Evolutionary conservation across 169 alveolate genomes (phyloP).

Genomic region (Cryptosporidium ubiquitum): DNA sequence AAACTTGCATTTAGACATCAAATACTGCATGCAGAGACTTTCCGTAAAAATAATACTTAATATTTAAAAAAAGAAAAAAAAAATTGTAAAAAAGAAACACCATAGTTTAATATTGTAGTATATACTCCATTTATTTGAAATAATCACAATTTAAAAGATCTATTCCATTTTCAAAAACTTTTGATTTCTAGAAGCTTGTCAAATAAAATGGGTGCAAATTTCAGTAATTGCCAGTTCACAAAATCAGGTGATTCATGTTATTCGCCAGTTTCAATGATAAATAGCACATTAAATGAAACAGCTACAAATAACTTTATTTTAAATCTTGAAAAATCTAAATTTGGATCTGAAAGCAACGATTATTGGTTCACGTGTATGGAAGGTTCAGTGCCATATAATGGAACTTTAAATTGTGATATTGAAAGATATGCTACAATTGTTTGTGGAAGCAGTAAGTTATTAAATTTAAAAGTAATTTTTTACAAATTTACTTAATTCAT

Average conservation of each 20-base stretch:
- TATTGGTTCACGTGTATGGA: slow-evolving; percentile 23
- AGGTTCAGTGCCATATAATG: background rate
- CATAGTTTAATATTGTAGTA: background rate
- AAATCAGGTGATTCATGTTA: slow-evolving; percentile 12
- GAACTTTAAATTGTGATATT: background rate
- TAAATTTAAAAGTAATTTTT: background rate
- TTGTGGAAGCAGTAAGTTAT: slow-evolving; percentile 56
- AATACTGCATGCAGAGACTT: slow-evolving; percentile 60
- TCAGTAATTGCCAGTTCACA: slow-evolving; percentile 25
- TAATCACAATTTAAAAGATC: background rate
- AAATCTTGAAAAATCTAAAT: slow-evolving; percentile 13
- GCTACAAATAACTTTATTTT: slow-evolving; percentile 4
- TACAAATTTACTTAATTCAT: background rate
- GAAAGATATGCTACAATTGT: slow-evolving; percentile 6
- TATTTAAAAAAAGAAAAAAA: no score
- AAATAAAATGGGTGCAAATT: slow-evolving; percentile 10
- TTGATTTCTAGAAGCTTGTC: background rate
- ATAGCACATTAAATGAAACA: slow-evolving; percentile 3
- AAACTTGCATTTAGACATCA: background rate
- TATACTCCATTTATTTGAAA: background rate
- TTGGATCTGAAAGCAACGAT: background rate
- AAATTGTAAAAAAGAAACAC: background rate
- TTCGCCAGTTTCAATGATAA: background rate
- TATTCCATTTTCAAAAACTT: background rate
- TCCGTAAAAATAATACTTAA: background rate